Percentiles rank a stretch among this genome's conserved stretches.
Conservation (phyloP, 768 basidiomycete genomes). For the Harrya chromipes region DNA sequence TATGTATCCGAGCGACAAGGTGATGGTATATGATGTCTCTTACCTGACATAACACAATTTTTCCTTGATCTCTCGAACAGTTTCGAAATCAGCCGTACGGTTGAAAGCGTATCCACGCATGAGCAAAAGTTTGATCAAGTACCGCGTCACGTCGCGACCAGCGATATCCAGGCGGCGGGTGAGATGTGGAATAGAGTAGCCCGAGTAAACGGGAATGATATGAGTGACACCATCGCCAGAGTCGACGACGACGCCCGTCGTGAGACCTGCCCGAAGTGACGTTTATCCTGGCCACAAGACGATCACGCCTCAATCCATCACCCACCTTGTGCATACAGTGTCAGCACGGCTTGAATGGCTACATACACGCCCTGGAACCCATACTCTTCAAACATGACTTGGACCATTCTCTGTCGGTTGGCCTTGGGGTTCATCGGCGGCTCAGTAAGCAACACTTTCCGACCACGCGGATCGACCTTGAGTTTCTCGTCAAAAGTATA, state of each 20-base stretch:
- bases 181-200: constrained; percentile 92
- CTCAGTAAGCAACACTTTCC: constrained; percentile 92
- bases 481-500: constrained; percentile 98
- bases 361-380: constrained; percentile 95
- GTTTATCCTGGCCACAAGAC: not conserved
- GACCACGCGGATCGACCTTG: constrained; percentile 77
- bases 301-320: constrained; percentile 10
- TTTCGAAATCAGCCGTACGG: constrained; percentile 98
- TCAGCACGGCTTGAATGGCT: constrained; percentile 97
- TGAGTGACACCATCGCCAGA: constrained; percentile 99
- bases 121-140: constrained; percentile 97
- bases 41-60: constrained; percentile 97
- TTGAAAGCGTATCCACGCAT: constrained; percentile 99
- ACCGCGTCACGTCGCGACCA: constrained; percentile 96
- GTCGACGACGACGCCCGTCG: constrained; percentile 98
- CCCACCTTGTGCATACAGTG: constrained; percentile 96
- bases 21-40: constrained; percentile 13
- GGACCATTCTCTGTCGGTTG: constrained; percentile 90
- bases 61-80: constrained; percentile 98
- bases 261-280: constrained; percentile 63
- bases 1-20: not conserved
- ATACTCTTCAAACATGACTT: constrained; percentile 99
- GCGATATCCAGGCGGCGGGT: constrained; percentile 96
- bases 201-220: constrained; percentile 98
- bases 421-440: constrained; percentile 98